Evolutionary conservation across 2,329 filamentous ascomycete genomes (phyloP).

Genomic region (Neospermospora avenae): DNA sequence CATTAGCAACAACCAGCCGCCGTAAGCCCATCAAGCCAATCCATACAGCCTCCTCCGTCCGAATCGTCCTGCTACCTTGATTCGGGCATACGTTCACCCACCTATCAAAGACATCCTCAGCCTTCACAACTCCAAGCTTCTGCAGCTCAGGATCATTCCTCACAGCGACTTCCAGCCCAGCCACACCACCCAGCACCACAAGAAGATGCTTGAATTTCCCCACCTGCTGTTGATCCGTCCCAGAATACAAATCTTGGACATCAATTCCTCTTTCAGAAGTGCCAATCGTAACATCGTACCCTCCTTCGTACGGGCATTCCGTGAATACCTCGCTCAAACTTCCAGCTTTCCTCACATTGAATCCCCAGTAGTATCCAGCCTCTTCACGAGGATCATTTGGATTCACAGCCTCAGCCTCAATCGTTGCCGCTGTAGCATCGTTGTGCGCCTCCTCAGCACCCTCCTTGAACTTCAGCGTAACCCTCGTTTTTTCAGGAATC

Average conservation of each 20-base stretch:
- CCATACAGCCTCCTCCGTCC: conserved; percentile 80
- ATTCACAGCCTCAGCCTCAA: conserved; percentile 57
- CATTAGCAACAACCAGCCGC: conserved; percentile 43
- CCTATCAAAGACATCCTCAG: conserved; percentile 72
- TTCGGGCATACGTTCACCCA: conserved; percentile 80
- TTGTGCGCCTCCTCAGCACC: conserved; percentile 39
- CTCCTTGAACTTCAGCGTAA: conserved; percentile 66
- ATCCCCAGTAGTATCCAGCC: conserved; percentile 85
- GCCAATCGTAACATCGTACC: conserved; percentile 80
- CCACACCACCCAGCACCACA: conserved; percentile 76
- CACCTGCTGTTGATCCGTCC: conserved; percentile 26
- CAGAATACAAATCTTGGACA: conserved; percentile 34
- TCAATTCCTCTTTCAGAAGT: conserved; percentile 71
- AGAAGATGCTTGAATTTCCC: conserved; percentile 66
- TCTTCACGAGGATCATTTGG: conserved; percentile 69
- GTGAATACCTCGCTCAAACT: conserved; percentile 74
- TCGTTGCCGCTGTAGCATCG: conserved; percentile 21
- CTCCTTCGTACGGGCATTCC: conserved; percentile 68
- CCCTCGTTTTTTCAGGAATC: conserved; percentile 67
- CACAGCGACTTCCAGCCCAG: conserved; percentile 74
- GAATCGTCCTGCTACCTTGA: conserved; percentile 77
- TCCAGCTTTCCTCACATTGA: conserved; percentile 61
- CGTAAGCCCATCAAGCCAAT: conserved; percentile 69
- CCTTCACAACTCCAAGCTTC: conserved; percentile 54
- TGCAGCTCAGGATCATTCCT: conserved; percentile 57